Evolutionary conservation across 371 early-diverging fungal species (phyloP), one percentile per base, ranked within the genome.

Genomic region (Mortierella sp.): DNA sequence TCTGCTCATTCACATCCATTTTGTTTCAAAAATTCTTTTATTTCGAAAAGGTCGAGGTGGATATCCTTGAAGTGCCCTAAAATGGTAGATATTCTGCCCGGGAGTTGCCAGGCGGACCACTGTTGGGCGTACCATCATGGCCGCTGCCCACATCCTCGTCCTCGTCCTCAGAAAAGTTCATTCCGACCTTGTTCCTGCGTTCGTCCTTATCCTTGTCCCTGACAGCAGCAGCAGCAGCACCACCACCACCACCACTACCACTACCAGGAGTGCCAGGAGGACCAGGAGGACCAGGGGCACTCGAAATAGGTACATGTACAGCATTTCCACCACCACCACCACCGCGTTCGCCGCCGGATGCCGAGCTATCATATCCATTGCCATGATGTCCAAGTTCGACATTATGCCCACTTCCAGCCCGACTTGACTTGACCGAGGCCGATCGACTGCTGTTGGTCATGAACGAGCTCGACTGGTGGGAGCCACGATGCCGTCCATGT

Each of bases 401-500:
- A 47, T 68, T 70, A 44, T 71, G 75, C 3, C 70, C 76, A 74
- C 82, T 82, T 14, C 76, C 79, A 50, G 79, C 64, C 41, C 70
- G 65, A 45, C 67, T 74, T 10, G 79, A 79, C 24, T 79, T 75
- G 45, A 76, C 64, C 22, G 76, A 73, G 4, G 69, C 69, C 7
- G 76, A 76, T 2, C 76, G 84, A 64, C 75, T 79, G 41, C 79
- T 83, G 10, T 37, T 67, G 29, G 83, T 78, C 66, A 74, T 47
- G 41, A 79, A 83, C 2, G 75, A 75, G 8, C 73, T 63, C 22
- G 84, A 83, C 13, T 83, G 84, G 37, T 79, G 79, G 2, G 83
- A 83, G 26, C 68, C 68, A 11, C 70, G 78, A 44, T 65, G 63
- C 19, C 73, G 70, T 40, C 75, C 79, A 44, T 70, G 64, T 55